phyloP scores from a whole-genome alignment of 23 red algal species.

The Gracilariopsis chorda region DNA sequence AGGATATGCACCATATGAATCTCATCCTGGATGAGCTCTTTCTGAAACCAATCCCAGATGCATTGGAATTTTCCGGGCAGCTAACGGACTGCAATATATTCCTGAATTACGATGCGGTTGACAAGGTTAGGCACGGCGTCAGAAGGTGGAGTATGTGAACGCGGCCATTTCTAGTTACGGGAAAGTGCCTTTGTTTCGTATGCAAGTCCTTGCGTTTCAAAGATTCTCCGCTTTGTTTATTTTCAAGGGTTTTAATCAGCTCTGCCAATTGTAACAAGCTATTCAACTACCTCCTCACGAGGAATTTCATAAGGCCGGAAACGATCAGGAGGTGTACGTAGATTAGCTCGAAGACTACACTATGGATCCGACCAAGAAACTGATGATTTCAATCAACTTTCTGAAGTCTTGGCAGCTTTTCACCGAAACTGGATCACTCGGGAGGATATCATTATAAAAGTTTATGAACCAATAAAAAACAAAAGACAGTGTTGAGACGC shows the following conservation, averaged over 20 bases:
- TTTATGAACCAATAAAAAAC: background rate
- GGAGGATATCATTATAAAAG: background rate
- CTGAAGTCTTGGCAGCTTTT: background rate
- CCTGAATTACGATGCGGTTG: too few relatives aligned
- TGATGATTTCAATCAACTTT: background rate
- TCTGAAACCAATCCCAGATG: too few relatives aligned
- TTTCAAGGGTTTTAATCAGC: background rate
- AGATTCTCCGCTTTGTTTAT: background rate
- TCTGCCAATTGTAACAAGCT: background rate
- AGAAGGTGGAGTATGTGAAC: too few relatives aligned
- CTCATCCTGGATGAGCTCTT: too few relatives aligned
- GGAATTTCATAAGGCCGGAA: background rate
- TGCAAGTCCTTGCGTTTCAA: too few relatives aligned
- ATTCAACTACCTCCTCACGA: background rate
- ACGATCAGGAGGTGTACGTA: background rate
- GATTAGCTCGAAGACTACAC: background rate
- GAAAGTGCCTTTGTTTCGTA: too few relatives aligned
- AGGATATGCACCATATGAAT: too few relatives aligned
- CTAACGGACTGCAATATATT: too few relatives aligned
- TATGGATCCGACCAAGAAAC: background rate
- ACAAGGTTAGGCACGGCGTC: too few relatives aligned
- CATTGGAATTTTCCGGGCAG: too few relatives aligned
- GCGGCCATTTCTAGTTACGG: too few relatives aligned
- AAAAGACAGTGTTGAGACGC: background rate
- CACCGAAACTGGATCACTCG: background rate